Evolutionary conservation across 305 asterid genomes (phyloP), one percentile per base, ranked within the genome.

Genomic region (Solanum hybrid): DNA sequence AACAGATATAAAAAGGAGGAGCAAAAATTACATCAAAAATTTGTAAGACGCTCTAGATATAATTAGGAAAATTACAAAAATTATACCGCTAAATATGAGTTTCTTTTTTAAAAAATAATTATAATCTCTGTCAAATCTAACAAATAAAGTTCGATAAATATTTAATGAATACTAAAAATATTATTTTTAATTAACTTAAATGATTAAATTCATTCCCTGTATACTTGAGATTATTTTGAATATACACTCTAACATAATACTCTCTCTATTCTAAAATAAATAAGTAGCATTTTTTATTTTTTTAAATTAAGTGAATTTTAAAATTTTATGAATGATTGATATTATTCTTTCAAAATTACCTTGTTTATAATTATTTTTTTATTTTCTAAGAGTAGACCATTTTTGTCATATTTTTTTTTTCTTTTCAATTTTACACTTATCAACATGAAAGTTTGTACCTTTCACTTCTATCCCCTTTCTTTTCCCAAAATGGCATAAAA

Each of bases 401-500:
- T 71, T 71, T 26, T 26, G 34, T 26, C 20, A 5, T 22, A 0
- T 5, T 16, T 16, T 46, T 51, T 46, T 51, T 51, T 16, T 16
- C 8, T 6, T 16, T 5, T 46, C 67, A 51, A 51, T 51, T 16
- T 16, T 18, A 51, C 67, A 51, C n/a, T 51, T 51, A 5, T 16
- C 9, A 51, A 51, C 88, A 31, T 84, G 76, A 22, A 57, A 31
- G 31, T 84, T 84, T 51, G 31, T 18, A 51, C 88, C 40, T 31
- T 28, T 29, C 74, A 84, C 88, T 84, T 84, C 16, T 51, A 51
- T 73, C 33, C 83, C 36, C 37, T 74, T 10, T 29, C 57, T 64
- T 57, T 85, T 37, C 88, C 88, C 39, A 88, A 86, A 84, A 84
- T 89, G 77, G 90, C 61, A 80, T 71, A 57, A 18, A 84, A 39